Conservation (phyloP, 495 filamentous ascomycete genomes). For the Talaromyces thailandensis region DNA sequence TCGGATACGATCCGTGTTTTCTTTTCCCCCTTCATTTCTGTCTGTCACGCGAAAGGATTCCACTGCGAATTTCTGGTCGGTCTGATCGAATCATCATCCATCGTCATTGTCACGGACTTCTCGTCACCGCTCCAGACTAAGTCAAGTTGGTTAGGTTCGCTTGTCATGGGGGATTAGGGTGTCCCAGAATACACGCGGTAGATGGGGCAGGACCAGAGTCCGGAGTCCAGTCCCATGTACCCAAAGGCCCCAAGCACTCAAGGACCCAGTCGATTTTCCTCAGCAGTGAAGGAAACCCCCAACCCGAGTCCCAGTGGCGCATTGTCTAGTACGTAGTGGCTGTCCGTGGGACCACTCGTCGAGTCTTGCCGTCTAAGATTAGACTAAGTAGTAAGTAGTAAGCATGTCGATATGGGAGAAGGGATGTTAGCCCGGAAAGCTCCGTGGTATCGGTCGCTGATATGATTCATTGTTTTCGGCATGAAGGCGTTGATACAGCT, state of each 20-base stretch:
- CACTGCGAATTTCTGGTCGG: neutral
- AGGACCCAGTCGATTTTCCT: neutral
- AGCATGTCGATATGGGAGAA: neutral
- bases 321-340: neutral
- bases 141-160: neutral
- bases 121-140: neutral
- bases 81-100: neutral
- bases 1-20: neutral
- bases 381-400: neutral
- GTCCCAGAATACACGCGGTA: neutral
- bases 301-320: neutral
- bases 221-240: neutral
- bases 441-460: neutral
- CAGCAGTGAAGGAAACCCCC: constrained; percentile 2
- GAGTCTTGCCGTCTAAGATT: neutral
- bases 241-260: neutral
- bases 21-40: neutral
- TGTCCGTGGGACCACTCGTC: neutral
- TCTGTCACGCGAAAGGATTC: neutral
- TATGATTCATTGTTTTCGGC: too few species aligned
- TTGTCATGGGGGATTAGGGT: constrained; percentile 3
- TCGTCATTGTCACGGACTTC: neutral
- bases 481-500: neutral
- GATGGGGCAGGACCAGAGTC: constrained; percentile 1
- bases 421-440: neutral